Evolutionary conservation across 331 rosid genomes (phyloP).

Genomic region (Erythrophleum ivorense): DNA sequence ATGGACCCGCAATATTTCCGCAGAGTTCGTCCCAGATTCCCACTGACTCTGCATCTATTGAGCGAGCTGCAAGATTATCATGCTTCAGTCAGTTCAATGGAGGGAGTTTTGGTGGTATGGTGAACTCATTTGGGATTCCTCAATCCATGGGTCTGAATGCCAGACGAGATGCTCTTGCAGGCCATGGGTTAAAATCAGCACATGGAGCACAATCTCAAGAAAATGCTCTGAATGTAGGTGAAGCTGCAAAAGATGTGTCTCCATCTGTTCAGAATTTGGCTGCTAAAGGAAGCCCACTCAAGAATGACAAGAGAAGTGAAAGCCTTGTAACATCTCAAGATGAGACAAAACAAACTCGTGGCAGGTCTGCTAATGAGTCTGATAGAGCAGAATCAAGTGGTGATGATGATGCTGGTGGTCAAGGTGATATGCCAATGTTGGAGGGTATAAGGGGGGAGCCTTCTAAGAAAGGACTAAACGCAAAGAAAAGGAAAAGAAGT

Average conservation of each 20-base stretch:
- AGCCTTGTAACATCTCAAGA: constrained; percentile 59
- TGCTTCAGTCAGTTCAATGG: constrained; percentile 50
- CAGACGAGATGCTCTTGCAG: constrained; percentile 53
- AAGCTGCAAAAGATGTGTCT: constrained; percentile 57
- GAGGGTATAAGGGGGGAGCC: constrained; percentile 64
- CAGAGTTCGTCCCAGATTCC: constrained; percentile 69
- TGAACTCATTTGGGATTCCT: constrained; percentile 64
- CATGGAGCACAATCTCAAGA: constrained; percentile 57
- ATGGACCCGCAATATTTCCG: constrained; percentile 48
- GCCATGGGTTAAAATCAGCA: constrained; percentile 52
- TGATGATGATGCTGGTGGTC: constrained; percentile 57
- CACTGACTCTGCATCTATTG: constrained; percentile 67
- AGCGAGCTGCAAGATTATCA: constrained; percentile 68
- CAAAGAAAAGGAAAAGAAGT: constrained; percentile 87
- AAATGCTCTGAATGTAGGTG: constrained; percentile 54
- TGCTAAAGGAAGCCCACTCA: constrained; percentile 58
- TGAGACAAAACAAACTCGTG: constrained; percentile 60
- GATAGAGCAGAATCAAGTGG: constrained; percentile 76
- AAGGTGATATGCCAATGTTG: constrained; percentile 58
- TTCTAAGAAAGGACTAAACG: constrained; percentile 57
- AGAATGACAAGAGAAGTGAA: constrained; percentile 60
- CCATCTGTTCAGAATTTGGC: constrained; percentile 51
- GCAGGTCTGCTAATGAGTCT: constrained; percentile 61
- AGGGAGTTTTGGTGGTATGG: constrained; percentile 66
- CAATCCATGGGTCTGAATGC: constrained; percentile 56